phyloP scores from a whole-genome alignment of 257 asterid genomes.

The Primulina huaijiensis region DNA sequence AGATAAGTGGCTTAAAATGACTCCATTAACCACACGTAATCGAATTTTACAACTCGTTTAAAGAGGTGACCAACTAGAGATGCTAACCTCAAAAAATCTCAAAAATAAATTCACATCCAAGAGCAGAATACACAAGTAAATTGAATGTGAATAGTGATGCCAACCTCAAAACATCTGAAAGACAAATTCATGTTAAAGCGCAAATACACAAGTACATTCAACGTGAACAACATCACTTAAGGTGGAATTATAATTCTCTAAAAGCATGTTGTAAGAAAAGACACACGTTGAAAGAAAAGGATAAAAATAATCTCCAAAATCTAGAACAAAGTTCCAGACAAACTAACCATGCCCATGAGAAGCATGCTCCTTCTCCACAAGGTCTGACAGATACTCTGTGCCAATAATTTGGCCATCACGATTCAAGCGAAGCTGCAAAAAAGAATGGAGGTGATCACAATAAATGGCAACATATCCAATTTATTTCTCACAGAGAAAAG shows the following conservation, averaged over 20 bases:
- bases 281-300: constrained; percentile 9
- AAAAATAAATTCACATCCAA: neutral
- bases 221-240: neutral
- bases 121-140: neutral
- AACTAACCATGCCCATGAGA: constrained; percentile 78
- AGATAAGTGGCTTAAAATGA: constrained; percentile 2
- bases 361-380: constrained; percentile 85
- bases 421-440: constrained; percentile 85
- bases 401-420: constrained; percentile 73
- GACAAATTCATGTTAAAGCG: neutral
- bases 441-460: constrained; percentile 31
- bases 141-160: neutral
- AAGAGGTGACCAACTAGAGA: constrained; percentile 14
- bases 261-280: constrained; percentile 2
- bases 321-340: neutral
- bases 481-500: neutral
- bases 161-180: neutral
- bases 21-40: neutral
- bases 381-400: constrained; percentile 88
- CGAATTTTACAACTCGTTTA: neutral
- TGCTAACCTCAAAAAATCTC: neutral
- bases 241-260: constrained; percentile 2
- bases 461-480: neutral
- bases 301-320: constrained; percentile 13
- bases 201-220: constrained; percentile 1